Percentiles rank a stretch among this genome's conserved stretches.
phyloP scores from a whole-genome alignment of 2,329 filamentous ascomycete species.

The Pseudocercospora cruenta region DNA sequence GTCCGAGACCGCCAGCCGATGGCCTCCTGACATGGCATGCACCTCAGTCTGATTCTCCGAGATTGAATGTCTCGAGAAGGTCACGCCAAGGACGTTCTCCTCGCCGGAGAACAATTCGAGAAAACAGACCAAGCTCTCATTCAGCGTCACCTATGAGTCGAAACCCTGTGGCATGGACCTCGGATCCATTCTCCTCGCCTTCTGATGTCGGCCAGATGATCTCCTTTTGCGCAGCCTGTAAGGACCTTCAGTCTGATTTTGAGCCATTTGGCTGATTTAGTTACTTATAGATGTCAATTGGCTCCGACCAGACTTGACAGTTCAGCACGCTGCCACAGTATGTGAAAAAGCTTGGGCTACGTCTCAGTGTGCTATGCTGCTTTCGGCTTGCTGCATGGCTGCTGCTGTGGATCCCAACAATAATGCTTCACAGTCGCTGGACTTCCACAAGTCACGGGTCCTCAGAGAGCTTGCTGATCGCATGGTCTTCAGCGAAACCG shows the following conservation, averaged over 20 bases:
- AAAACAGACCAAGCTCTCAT: no score
- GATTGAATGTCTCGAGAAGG: no score
- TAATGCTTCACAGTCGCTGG: not conserved
- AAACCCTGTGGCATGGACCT: not conserved
- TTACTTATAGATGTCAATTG: slow-evolving; percentile 1
- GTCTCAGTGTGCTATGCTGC: slow-evolving; percentile 8
- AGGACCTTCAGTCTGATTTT: not conserved
- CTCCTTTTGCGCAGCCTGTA: not conserved
- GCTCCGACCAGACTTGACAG: not conserved
- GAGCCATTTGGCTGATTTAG: not conserved
- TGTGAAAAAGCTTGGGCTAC: not conserved
- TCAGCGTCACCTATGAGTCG: no score
- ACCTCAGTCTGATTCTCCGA: no score
- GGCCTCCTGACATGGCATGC: no score
- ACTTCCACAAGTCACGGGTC: not conserved
- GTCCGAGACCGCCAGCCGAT: no score
- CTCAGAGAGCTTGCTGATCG: slow-evolving; percentile 1
- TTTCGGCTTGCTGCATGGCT: not conserved
- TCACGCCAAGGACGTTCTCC: not conserved
- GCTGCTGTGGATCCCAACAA: not conserved
- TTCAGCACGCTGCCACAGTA: not conserved
- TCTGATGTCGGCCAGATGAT: slow-evolving; percentile 4
- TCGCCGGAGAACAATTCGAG: no score
- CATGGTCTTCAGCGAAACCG: not conserved
- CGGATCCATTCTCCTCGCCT: not conserved